Conservation (phyloP, 169 alveolate species). For the Cryptosporidium xiaoi region DNA sequence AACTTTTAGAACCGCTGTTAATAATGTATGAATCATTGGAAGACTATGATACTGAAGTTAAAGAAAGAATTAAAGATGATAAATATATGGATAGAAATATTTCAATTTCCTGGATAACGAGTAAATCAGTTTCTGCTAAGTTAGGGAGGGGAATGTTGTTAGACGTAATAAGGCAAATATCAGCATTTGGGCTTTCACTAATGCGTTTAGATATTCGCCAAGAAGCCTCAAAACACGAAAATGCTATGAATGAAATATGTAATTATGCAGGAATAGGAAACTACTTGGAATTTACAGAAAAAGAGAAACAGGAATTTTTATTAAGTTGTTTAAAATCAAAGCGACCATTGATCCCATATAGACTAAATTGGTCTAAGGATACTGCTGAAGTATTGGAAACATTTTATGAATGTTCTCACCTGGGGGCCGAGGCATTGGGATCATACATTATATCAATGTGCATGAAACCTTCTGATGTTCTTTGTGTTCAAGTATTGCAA, state of each 20-base stretch:
- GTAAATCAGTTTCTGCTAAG: constrained; percentile 40
- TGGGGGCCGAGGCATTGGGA: constrained; percentile 84
- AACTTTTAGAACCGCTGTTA: constrained; percentile 80
- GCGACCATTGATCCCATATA: constrained; percentile 80
- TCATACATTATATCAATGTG: constrained; percentile 88
- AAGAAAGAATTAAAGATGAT: constrained; percentile 76
- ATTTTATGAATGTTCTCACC: constrained; percentile 80
- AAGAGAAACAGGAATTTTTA: constrained; percentile 77
- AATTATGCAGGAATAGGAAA: constrained; percentile 77
- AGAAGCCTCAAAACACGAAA: constrained; percentile 83
- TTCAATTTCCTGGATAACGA: constrained; percentile 52
- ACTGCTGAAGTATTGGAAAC: constrained; percentile 80
- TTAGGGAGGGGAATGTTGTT: constrained; percentile 76
- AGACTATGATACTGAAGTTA: constrained; percentile 78
- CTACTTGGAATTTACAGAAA: constrained; percentile 80
- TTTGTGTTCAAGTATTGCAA: constrained; percentile 82
- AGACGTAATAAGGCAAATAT: constrained; percentile 80
- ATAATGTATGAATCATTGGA: constrained; percentile 79
- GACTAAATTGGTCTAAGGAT: constrained; percentile 79
- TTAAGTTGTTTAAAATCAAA: constrained; percentile 77
- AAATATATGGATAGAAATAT: constrained; percentile 11
- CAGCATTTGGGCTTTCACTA: constrained; percentile 83
- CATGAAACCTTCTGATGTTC: constrained; percentile 83
- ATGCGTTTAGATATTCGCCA: constrained; percentile 85
- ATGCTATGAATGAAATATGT: constrained; percentile 80